Conservation (phyloP, 139 green algal species). For the Micractinium conductrix region DNA sequence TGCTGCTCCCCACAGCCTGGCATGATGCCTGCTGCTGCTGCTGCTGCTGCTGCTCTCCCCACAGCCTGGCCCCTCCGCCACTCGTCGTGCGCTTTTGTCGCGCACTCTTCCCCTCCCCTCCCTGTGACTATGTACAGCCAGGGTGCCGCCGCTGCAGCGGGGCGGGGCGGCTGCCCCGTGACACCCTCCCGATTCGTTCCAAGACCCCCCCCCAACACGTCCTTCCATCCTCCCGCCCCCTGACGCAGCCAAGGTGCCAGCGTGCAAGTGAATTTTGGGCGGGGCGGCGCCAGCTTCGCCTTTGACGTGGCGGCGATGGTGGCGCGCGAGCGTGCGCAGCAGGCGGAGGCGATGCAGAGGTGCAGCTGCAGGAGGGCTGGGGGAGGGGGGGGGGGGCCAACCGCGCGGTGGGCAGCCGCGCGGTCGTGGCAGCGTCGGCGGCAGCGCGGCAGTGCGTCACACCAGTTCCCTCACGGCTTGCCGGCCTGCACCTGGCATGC, state of each 20-base stretch:
- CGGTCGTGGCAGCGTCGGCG: too few relatives aligned
- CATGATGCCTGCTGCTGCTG: background rate
- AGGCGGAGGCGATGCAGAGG: conserved; percentile 59
- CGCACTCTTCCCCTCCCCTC: too few relatives aligned
- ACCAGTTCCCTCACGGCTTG: too few relatives aligned
- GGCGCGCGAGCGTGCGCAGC: conserved; percentile 50
- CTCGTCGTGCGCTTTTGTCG: too few relatives aligned
- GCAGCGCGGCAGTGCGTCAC: too few relatives aligned
- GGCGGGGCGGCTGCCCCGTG: too few relatives aligned
- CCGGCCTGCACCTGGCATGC: background rate
- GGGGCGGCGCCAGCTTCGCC: conserved; percentile 73
- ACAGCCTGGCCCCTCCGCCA: background rate
- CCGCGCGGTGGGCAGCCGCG: too few relatives aligned
- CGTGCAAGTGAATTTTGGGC: conserved; percentile 83
- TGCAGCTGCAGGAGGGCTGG: background rate
- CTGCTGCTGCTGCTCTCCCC: background rate
- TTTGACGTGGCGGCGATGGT: conserved; percentile 79
- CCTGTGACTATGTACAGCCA: too few relatives aligned
- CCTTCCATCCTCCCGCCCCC: background rate
- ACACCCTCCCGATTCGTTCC: too few relatives aligned
- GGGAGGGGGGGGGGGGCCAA: too few relatives aligned
- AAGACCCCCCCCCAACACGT: too few relatives aligned
- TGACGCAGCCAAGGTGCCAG: conserved; percentile 17
- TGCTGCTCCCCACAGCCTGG: background rate
- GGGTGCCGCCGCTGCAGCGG: too few relatives aligned